These are phyloP conservation scores for Deinandra increscens DNA, from an alignment of 129 eudicot species.

Conservation along the genomic window DNA sequence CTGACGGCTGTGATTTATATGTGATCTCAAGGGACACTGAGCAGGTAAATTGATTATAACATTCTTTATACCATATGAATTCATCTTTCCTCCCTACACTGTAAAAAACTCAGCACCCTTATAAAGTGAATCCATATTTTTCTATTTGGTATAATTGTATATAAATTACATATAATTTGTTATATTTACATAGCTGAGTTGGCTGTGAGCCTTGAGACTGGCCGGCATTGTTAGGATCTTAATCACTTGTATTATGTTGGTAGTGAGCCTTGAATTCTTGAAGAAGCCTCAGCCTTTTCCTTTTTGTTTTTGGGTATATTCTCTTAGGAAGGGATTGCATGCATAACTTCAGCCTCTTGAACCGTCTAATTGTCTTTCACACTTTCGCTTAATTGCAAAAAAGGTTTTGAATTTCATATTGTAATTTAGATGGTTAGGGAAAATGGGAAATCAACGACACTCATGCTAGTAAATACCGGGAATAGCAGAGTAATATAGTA, in stretches of 20 bases:
- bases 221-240: background rate
- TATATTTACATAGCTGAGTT: background rate
- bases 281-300: background rate
- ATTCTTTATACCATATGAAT: too few relatives aligned
- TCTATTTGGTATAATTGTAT: background rate
- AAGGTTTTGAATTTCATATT: background rate
- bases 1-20: background rate
- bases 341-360: background rate
- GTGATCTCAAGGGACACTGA: background rate
- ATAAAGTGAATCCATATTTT: background rate
- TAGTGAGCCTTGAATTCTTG: background rate
- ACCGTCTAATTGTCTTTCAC: background rate
- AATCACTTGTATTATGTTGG: background rate
- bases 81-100: background rate
- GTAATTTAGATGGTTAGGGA: constrained; percentile 3
- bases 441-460: background rate
- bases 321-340: background rate
- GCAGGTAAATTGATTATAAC: too few relatives aligned
- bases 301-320: constrained; percentile 1
- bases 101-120: background rate
- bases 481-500: background rate
- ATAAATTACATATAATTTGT: background rate
- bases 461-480: background rate
- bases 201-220: background rate
- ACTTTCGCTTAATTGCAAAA: background rate